Evolutionary conservation across 192 early-diverging fungal species (phyloP).

Genomic region (Podochytrium sp.): DNA sequence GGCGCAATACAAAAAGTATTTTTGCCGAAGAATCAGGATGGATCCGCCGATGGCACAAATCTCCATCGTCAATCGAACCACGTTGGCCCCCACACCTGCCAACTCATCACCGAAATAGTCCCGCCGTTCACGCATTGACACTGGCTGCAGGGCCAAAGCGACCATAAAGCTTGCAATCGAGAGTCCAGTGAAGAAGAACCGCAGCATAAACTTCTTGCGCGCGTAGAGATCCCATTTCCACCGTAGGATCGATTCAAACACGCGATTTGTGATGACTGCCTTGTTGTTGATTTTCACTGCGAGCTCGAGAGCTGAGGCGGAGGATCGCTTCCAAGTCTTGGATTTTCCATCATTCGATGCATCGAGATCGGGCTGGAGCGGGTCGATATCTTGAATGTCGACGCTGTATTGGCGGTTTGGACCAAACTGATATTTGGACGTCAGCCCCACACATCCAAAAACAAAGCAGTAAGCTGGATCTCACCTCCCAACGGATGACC

Average conservation of each 20-base stretch:
- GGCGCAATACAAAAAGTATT: no score
- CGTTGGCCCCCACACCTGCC: slow-evolving; percentile 1
- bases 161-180: slow-evolving; percentile 1
- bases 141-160: slow-evolving; percentile 21
- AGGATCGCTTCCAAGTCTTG: background rate
- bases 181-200: slow-evolving; percentile 9
- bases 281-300: slow-evolving; percentile 28
- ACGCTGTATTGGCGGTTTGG: slow-evolving; percentile 22
- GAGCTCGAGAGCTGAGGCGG: slow-evolving; percentile 25
- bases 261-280: slow-evolving; percentile 18
- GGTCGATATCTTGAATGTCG: slow-evolving; percentile 26
- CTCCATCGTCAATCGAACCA: slow-evolving; percentile 3
- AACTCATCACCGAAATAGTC: slow-evolving; percentile 8
- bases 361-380: background rate
- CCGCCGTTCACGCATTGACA: background rate
- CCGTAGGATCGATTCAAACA: slow-evolving; percentile 24
- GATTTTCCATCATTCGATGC: background rate
- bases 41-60: background rate
- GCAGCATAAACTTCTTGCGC: slow-evolving; percentile 10
- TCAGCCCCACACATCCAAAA: background rate
- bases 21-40: background rate
- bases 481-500: slow-evolving; percentile 29
- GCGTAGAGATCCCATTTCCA: slow-evolving; percentile 40
- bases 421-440: slow-evolving; percentile 15
- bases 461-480: background rate